A percentile compares a stretch with the other conserved stretches of the same genome.
These are phyloP conservation scores for Diplosphaera chodatii DNA, from an alignment of 139 green algal genomes.

Conservation along the genomic window DNA sequence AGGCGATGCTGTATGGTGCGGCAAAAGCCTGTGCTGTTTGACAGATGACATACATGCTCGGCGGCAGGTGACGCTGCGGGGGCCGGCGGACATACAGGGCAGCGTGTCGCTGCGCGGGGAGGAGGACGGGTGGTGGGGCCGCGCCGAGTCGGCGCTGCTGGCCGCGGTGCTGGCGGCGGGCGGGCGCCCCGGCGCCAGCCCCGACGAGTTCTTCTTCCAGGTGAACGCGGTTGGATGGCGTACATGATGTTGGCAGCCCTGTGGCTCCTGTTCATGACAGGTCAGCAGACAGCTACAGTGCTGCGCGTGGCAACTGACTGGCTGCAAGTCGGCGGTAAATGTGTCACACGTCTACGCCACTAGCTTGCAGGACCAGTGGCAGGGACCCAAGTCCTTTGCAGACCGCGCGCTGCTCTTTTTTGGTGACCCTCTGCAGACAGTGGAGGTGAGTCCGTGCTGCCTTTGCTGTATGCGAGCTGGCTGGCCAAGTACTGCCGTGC, in stretches of 20 bases:
- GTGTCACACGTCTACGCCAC: no score
- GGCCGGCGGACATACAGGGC: slow-evolving; percentile 44
- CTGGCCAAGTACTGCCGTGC: no score
- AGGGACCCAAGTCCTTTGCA: slow-evolving; percentile 12
- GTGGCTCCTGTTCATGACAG: no score
- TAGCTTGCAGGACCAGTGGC: slow-evolving; percentile 49
- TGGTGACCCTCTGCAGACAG: slow-evolving; percentile 45
- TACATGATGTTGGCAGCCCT: no score
- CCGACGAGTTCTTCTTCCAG: slow-evolving; percentile 42
- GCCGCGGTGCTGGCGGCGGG: slow-evolving; percentile 14
- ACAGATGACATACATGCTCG: no score
- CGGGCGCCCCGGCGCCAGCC: not conserved
- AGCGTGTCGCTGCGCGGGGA: slow-evolving; percentile 42
- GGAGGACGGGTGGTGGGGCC: slow-evolving; percentile 41
- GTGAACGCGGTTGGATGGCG: not conserved
- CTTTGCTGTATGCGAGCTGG: no score
- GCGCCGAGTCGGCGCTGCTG: slow-evolving; percentile 21
- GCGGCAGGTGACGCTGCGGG: slow-evolving; percentile 10
- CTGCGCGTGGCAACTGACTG: no score
- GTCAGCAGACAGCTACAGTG: no score
- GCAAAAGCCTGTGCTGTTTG: no score
- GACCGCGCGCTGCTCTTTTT: slow-evolving; percentile 45
- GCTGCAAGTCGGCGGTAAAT: no score
- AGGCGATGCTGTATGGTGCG: no score
- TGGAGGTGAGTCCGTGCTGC: no score